A percentile compares a stretch with the other conserved stretches of the same genome.
Conservation (phyloP, 306 rosid genomes). For the Medicago truncatula region DNA sequence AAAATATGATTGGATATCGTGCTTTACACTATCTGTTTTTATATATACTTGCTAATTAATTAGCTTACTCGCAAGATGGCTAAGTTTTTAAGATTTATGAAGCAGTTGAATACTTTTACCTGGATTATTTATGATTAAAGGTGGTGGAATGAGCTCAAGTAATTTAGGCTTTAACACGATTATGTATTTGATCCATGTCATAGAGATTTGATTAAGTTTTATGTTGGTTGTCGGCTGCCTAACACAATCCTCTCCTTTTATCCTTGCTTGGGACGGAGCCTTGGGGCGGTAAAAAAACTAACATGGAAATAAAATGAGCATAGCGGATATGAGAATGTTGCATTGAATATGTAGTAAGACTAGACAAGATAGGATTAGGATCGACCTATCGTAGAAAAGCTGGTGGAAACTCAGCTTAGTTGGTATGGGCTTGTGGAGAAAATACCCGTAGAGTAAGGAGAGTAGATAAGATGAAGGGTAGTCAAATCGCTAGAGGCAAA, state of each 20-base stretch:
- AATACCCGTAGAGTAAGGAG: background rate
- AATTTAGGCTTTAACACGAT: background rate
- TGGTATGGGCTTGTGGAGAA: background rate
- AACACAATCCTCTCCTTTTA: background rate
- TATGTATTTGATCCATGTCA: background rate
- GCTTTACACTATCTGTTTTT: background rate
- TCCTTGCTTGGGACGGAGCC: background rate
- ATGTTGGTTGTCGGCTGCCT: background rate
- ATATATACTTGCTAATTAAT: background rate
- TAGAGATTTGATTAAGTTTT: background rate
- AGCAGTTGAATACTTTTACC: background rate
- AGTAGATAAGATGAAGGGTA: background rate
- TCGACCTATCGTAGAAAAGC: background rate
- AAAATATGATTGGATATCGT: background rate
- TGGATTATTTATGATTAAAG: background rate
- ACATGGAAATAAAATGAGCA: background rate
- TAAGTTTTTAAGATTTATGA: background rate
- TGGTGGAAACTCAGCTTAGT: background rate
- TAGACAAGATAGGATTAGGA: background rate
- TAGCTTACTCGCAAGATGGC: background rate
- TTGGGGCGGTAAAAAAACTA: background rate
- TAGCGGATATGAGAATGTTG: background rate
- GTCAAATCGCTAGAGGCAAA: background rate
- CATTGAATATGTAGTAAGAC: background rate
- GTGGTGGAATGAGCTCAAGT: constrained; percentile 6